Percentiles rank a stretch among this genome's conserved stretches.
phyloP scores from a whole-genome alignment of 371 early-diverging fungal species.

The Syncephalastrum monosporum region DNA sequence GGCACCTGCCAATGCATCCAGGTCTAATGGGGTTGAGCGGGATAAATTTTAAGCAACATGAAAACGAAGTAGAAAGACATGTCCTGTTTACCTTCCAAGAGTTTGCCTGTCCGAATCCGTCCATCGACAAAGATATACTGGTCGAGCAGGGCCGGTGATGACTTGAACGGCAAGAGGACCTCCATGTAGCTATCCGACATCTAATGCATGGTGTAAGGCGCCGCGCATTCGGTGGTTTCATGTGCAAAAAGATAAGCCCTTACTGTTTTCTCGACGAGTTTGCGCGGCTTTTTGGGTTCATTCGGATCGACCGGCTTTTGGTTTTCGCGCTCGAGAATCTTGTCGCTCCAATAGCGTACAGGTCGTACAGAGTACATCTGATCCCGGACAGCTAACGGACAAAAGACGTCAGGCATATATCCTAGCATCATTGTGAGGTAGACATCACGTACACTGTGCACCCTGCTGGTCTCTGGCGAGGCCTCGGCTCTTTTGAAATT shows the following conservation, averaged over 20 bases:
- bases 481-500: background rate
- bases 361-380: conserved; percentile 41
- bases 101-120: conserved; percentile 61
- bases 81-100: conserved; percentile 49
- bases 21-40: conserved; percentile 25
- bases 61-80: background rate
- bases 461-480: background rate
- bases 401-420: background rate
- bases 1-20: conserved; percentile 83
- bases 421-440: background rate
- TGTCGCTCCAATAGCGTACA: conserved; percentile 47
- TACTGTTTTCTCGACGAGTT: conserved; percentile 22
- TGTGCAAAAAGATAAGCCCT: conserved; percentile 6
- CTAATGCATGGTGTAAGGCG: background rate
- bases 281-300: conserved; percentile 17
- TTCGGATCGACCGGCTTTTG: conserved; percentile 20
- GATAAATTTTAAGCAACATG: conserved; percentile 2
- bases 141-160: conserved; percentile 71
- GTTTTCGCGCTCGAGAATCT: conserved; percentile 26
- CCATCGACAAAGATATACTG: conserved; percentile 81
- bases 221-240: background rate
- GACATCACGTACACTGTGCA: background rate
- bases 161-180: conserved; percentile 75
- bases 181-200: conserved; percentile 85
- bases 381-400: conserved; percentile 3